Percentiles rank a stretch among this genome's conserved stretches.
These are phyloP conservation scores for Mollisia scopiformis DNA, from an alignment of 2,329 filamentous ascomycete species.

Conservation along the genomic window DNA sequence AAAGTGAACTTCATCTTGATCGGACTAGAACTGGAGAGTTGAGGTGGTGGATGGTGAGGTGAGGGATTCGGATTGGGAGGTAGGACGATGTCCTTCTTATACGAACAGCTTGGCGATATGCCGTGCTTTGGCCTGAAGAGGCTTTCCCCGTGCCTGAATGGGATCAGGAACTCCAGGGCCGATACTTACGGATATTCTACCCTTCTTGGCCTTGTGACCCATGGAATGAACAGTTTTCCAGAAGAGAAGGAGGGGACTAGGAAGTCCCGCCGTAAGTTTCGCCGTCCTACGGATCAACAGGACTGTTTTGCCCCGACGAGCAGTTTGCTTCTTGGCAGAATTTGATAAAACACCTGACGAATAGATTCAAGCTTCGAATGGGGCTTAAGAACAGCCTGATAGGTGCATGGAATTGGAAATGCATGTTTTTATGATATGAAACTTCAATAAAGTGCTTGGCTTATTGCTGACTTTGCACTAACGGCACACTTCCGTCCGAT, in stretches of 20 bases:
- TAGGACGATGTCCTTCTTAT: slow-evolving; percentile 21
- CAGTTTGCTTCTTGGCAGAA: slow-evolving; percentile 14
- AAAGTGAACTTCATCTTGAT: slow-evolving; percentile 29
- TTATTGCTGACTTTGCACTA: slow-evolving; percentile 5
- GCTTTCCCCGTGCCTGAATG: slow-evolving; percentile 25
- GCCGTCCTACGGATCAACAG: slow-evolving; percentile 12
- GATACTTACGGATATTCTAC: slow-evolving; percentile 20
- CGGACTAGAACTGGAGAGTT: slow-evolving; percentile 5
- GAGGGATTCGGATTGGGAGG: slow-evolving; percentile 3
- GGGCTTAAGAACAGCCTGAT: slow-evolving; percentile 16
- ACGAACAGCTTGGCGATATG: slow-evolving; percentile 2
- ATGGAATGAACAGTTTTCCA: slow-evolving; percentile 18
- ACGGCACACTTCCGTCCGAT: not conserved
- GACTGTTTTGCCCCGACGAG: slow-evolving; percentile 10
- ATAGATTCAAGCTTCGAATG: slow-evolving; percentile 1
- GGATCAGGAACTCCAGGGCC: slow-evolving; percentile 26
- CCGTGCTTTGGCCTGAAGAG: slow-evolving; percentile 4
- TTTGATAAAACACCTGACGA: slow-evolving; percentile 14
- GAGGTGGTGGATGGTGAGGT: slow-evolving; percentile 16
- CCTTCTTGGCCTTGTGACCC: slow-evolving; percentile 24
- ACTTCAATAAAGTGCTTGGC: slow-evolving; percentile 11
- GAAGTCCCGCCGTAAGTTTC: slow-evolving; percentile 21
- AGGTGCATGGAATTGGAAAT: slow-evolving; percentile 9
- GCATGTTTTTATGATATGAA: slow-evolving; percentile 7
- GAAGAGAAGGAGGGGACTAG: slow-evolving; percentile 16